Percentiles rank a stretch among this genome's conserved stretches.
phyloP scores from a whole-genome alignment of 1,284 basidiomycete genomes.

The Naganishia liquefaciens region DNA sequence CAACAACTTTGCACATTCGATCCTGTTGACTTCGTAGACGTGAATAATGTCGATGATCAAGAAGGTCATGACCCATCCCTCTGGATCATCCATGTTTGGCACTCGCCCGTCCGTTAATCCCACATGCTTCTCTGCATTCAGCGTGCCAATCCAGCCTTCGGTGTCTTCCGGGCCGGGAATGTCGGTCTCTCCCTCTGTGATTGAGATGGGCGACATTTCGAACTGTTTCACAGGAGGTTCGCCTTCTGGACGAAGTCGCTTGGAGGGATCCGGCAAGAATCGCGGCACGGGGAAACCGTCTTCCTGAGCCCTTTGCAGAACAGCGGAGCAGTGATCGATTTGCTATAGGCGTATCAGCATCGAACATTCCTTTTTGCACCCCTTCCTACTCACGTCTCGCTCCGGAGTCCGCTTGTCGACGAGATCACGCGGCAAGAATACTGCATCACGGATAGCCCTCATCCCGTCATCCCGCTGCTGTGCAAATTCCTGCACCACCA shows the following conservation, averaged over 20 bases:
- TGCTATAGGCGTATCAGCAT: constrained; percentile 11
- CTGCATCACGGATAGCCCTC: constrained; percentile 36
- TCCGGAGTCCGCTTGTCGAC: constrained; percentile 24
- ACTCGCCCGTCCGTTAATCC: constrained; percentile 34
- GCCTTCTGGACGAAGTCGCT: constrained; percentile 58
- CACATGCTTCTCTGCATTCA: constrained; percentile 41
- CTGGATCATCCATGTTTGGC: constrained; percentile 69
- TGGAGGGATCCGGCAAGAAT: constrained; percentile 68
- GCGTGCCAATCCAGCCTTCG: constrained; percentile 59
- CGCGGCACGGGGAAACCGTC: constrained; percentile 5
- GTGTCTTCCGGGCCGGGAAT: constrained; percentile 60
- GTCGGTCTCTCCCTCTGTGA: constrained; percentile 55
- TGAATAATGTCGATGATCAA: constrained; percentile 80
- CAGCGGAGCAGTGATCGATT: constrained; percentile 28
- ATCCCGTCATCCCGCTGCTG: constrained; percentile 10
- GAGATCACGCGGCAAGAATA: constrained; percentile 38
- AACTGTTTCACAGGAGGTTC: constrained; percentile 36
- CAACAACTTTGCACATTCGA: constrained; percentile 85
- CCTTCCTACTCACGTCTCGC: constrained; percentile 29
- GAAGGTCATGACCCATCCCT: constrained; percentile 77
- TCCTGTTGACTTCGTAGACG: constrained; percentile 94
- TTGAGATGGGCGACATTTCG: constrained; percentile 4
- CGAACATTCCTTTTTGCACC: not conserved
- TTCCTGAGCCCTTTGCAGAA: constrained; percentile 15
- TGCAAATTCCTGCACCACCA: constrained; percentile 24